Conservation (phyloP, 495 filamentous ascomycete genomes). For the Penicillium pulvis region DNA sequence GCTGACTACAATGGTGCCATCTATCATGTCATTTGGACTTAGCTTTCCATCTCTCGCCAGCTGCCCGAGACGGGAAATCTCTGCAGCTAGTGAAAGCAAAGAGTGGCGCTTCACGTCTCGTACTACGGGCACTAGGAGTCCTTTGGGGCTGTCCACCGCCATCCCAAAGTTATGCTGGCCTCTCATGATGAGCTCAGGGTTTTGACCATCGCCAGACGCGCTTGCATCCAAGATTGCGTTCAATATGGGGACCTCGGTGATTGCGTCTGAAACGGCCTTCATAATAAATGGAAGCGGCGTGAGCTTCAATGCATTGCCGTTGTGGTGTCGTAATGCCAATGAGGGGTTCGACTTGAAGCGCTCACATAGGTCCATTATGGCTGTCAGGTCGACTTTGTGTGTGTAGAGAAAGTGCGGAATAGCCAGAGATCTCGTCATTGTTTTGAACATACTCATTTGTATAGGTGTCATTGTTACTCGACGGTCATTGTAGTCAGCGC, state of each 20-base stretch:
- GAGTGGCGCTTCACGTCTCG: constrained; percentile 5
- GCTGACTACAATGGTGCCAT: background rate
- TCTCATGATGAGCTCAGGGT: background rate
- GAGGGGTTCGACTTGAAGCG: background rate
- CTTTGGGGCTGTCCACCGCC: constrained; percentile 1
- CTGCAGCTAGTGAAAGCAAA: constrained; percentile 2
- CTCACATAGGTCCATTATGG: background rate
- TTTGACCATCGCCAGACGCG: background rate
- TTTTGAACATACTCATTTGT: background rate
- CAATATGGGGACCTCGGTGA: background rate
- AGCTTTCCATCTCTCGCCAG: background rate
- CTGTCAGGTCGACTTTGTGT: background rate
- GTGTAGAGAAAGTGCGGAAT: background rate
- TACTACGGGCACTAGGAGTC: constrained; percentile 4
- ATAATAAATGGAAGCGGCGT: background rate
- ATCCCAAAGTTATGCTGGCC: constrained; percentile 3
- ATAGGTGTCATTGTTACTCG: background rate
- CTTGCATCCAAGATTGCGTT: background rate
- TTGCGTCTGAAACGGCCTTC: background rate
- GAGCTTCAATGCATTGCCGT: background rate
- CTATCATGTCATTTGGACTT: background rate
- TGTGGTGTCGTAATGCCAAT: background rate
- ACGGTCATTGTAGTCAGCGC: too few relatives aligned
- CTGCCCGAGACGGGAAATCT: background rate
- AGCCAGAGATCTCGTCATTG: background rate